Evolutionary conservation across 2,329 filamentous ascomycete genomes (phyloP).

Genomic region (Didymella arachidicola): DNA sequence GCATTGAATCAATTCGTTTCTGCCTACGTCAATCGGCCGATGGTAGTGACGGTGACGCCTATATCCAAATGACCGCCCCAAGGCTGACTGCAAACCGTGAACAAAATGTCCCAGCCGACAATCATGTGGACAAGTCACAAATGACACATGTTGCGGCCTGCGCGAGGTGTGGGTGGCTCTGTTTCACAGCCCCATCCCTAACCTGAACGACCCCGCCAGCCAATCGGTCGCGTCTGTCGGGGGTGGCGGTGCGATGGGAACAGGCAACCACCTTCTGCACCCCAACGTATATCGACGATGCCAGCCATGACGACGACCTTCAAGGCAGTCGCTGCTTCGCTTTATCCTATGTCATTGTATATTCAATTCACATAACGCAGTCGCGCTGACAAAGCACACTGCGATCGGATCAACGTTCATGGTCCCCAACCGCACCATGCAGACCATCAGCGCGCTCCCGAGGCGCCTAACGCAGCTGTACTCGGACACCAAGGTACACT

Average conservation of each 20-base stretch:
- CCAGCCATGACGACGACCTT: slow-evolving; percentile 23
- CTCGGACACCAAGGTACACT: slow-evolving; percentile 80
- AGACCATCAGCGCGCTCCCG: slow-evolving; percentile 47
- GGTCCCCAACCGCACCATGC: slow-evolving; percentile 35
- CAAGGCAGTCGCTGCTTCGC: slow-evolving; percentile 44
- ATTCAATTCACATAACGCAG: slow-evolving; percentile 23
- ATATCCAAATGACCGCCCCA: background rate
- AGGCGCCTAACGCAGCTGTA: slow-evolving; percentile 67
- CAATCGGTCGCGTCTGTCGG: slow-evolving; percentile 11
- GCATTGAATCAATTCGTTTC: slow-evolving; percentile 3
- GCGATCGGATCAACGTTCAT: slow-evolving; percentile 13
- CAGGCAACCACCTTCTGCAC: slow-evolving; percentile 20
- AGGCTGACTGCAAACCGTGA: slow-evolving; percentile 1
- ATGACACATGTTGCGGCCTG: slow-evolving; percentile 12
- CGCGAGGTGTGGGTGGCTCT: slow-evolving; percentile 2
- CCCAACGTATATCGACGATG: slow-evolving; percentile 20
- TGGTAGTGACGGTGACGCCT: background rate
- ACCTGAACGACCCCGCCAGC: slow-evolving; percentile 14
- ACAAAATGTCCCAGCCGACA: slow-evolving; percentile 2
- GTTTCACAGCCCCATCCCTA: slow-evolving; percentile 20
- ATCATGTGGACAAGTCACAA: slow-evolving; percentile 8
- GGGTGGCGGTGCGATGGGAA: slow-evolving; percentile 16
- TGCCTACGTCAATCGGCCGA: background rate
- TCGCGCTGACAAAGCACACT: slow-evolving; percentile 20
- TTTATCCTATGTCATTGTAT: slow-evolving; percentile 32